phyloP scores from a whole-genome alignment of 805 yeast species.

The Nakazawaea sp. region DNA sequence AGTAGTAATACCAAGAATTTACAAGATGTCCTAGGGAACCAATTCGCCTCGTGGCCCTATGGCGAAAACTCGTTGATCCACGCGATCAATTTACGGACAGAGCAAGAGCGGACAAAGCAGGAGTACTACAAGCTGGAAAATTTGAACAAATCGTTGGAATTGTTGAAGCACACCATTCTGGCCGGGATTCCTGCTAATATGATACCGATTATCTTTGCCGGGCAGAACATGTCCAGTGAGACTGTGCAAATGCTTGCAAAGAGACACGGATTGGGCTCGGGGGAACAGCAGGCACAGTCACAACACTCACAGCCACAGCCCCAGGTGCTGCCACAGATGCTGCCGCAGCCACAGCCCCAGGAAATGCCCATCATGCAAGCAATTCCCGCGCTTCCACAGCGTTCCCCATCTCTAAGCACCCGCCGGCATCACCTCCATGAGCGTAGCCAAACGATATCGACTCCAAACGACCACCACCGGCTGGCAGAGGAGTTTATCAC shows the following conservation, averaged over 20 bases:
- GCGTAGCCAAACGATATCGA: conserved; percentile 12
- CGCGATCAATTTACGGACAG: conserved; percentile 53
- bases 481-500: conserved; percentile 17
- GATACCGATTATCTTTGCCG: conserved; percentile 53
- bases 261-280: conserved; percentile 13
- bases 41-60: conserved; percentile 44
- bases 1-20: conserved; percentile 1
- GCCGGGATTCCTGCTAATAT: conserved; percentile 59
- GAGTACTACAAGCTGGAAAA: conserved; percentile 65
- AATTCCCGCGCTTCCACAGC: conserved; percentile 3
- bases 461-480: conserved; percentile 11
- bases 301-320: conserved; percentile 11
- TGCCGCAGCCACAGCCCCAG: background rate
- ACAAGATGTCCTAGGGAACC: conserved; percentile 41
- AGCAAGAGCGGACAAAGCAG: conserved; percentile 80
- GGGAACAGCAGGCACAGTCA: conserved; percentile 1
- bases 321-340: conserved; percentile 11
- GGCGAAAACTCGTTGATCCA: conserved; percentile 51
- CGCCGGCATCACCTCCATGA: conserved; percentile 10
- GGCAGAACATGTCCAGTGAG: conserved; percentile 20
- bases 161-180: conserved; percentile 52
- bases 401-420: conserved; percentile 1
- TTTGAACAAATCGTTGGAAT: conserved; percentile 49
- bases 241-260: conserved; percentile 12
- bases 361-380: background rate